Evolutionary conservation across 108 stramenopile species (phyloP).

Genomic region (Phaeodactylum tricornutum): DNA sequence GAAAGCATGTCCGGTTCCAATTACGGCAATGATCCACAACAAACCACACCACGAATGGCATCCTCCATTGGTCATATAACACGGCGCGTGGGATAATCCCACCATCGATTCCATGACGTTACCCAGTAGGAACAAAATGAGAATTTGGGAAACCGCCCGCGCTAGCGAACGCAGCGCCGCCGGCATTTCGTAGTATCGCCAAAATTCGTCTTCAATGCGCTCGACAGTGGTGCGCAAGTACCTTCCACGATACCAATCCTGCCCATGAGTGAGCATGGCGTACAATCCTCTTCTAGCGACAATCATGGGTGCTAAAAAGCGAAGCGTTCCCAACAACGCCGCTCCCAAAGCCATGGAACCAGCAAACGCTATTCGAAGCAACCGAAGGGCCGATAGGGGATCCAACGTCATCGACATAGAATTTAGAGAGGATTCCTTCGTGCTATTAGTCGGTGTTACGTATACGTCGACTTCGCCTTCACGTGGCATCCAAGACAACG

Average conservation of each 20-base stretch:
- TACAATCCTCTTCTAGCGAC: conserved; percentile 20
- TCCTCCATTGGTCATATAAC: conserved; percentile 11
- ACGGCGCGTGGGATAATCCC: conserved; percentile 14
- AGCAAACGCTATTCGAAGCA: not conserved
- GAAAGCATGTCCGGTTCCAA: conserved; percentile 40
- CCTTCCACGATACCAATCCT: conserved; percentile 50
- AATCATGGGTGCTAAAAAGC: conserved; percentile 33
- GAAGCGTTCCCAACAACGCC: conserved; percentile 24
- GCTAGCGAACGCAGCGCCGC: conserved; percentile 33
- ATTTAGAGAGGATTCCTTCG: too few relatives aligned
- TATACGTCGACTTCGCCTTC: too few relatives aligned
- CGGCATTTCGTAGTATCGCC: conserved; percentile 48
- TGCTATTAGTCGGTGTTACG: too few relatives aligned
- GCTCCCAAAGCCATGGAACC: not conserved
- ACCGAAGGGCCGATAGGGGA: conserved; percentile 1
- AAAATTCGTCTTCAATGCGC: conserved; percentile 27
- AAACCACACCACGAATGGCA: conserved; percentile 45
- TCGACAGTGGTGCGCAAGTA: conserved; percentile 47
- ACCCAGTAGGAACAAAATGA: conserved; percentile 24
- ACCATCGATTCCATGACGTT: conserved; percentile 23
- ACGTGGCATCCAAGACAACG: too few relatives aligned
- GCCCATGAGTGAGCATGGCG: conserved; percentile 4
- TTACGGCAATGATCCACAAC: conserved; percentile 49
- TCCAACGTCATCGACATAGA: not conserved
- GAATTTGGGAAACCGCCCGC: conserved; percentile 29